Evolutionary conservation across 2,329 filamentous ascomycete genomes (phyloP), one percentile per base, ranked within the genome.

Genomic region (Arthrobotrys sphaeroides): DNA sequence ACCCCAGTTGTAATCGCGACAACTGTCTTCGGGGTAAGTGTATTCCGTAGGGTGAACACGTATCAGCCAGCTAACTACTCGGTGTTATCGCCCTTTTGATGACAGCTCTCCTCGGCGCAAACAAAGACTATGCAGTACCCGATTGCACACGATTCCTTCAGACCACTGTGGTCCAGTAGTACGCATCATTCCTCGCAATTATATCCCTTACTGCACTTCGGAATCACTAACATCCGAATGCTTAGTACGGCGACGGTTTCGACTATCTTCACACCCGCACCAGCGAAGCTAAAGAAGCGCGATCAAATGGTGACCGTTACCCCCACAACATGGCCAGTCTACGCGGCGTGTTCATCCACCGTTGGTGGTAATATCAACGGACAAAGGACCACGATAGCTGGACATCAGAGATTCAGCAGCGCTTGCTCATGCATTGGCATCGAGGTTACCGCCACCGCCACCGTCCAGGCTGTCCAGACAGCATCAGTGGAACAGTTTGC

Each of bases 391-490:
- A 12, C 12, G 1, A 60, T 60, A 20, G 55, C 55, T 7, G 55
- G 55, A 2, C 22, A 43, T 36, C 9, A 60, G 43, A 60, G 55
- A 60, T 60, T 26, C 55, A 60, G 55, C 18, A 60, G 55, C 36
- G 55, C 55, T 12, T 60, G 55, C 33, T 60, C 55, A 16, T 60
- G 55, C 55, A 60, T 60, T 13, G 36, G 36, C 22, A 36, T 42
- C 18, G 18, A 42, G 36, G 33, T 42, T 18, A 42, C 33, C 38
- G 16, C 36, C 7, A 60, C 55, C 1, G 22, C 33, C 22, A 60
- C 33, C n/a, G 55, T 60, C 20, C 55, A 60, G 26, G 55, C 55
- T 28, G 55, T 60, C 28, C 55, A 60, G 26, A 60, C 55, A 9
- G 13, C 43, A 13, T 60, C 55, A 24, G 55, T 60, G 16, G 16